phyloP scores from a whole-genome alignment of 2,329 filamentous ascomycete genomes.

The Ambrosiella beaveri region DNA sequence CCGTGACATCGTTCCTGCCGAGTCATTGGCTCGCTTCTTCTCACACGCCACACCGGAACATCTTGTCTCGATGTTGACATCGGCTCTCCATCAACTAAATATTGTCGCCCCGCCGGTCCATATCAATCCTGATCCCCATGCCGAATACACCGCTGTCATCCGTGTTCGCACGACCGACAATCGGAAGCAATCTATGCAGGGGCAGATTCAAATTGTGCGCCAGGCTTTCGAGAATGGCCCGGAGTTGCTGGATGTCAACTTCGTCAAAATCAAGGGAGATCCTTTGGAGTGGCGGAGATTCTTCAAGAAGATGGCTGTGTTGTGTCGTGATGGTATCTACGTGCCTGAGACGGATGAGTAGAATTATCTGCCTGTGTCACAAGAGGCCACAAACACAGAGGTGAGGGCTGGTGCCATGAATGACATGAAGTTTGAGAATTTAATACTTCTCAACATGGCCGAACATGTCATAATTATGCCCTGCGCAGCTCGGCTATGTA shows the following conservation, averaged over 20 bases:
- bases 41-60: constrained; percentile 60
- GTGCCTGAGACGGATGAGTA: constrained; percentile 22
- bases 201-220: constrained; percentile 57
- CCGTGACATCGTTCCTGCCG: constrained; percentile 74
- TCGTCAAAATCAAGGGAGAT: constrained; percentile 89
- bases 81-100: constrained; percentile 70
- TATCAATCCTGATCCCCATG: constrained; percentile 20
- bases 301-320: constrained; percentile 85
- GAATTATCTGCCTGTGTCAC: neutral
- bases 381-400: neutral
- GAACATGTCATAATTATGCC: no score
- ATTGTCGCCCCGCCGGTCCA: constrained; percentile 47
- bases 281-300: constrained; percentile 91
- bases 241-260: constrained; percentile 67
- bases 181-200: constrained; percentile 53
- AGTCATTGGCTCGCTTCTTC: constrained; percentile 82
- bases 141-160: constrained; percentile 34
- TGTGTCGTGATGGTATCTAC: constrained; percentile 74
- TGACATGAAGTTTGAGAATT: neutral
- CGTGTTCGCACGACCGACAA: constrained; percentile 60
- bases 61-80: constrained; percentile 62
- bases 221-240: constrained; percentile 36
- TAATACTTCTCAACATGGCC: neutral
- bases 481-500: no score
- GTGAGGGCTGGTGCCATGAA: neutral